Conservation (phyloP, 306 rosid species). For the Lathyrus tuberosus region DNA sequence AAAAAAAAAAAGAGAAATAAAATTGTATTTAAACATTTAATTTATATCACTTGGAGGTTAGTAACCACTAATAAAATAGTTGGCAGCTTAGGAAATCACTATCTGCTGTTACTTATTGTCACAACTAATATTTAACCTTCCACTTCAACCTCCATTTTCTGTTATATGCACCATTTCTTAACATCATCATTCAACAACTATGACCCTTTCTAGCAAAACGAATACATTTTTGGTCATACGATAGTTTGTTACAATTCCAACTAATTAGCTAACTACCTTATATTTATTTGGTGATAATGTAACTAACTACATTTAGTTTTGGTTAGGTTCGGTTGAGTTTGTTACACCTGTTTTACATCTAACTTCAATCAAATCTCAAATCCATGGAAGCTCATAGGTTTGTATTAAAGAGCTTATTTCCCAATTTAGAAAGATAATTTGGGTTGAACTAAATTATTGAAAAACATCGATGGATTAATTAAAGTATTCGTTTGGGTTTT, state of each 20-base stretch:
- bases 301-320: constrained; percentile 22
- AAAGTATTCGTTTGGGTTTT: background rate
- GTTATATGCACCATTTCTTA: background rate
- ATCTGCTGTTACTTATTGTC: background rate
- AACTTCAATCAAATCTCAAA: constrained; percentile 25
- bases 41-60: background rate
- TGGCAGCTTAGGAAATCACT: background rate
- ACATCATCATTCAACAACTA: constrained; percentile 16
- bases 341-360: constrained; percentile 31
- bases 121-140: background rate
- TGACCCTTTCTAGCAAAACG: constrained; percentile 7
- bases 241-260: constrained; percentile 23
- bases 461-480: background rate
- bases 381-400: background rate
- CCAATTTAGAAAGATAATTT: background rate
- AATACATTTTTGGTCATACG: background rate
- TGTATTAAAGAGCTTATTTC: background rate
- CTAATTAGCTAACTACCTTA: constrained; percentile 30
- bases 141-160: background rate
- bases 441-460: background rate
- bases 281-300: too few relatives aligned
- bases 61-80: background rate
- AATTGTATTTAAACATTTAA: background rate
- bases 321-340: constrained; percentile 32
- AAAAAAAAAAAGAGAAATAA: too few relatives aligned